phyloP scores from a whole-genome alignment of 2,329 filamentous ascomycete genomes.

The Phoma herbarum region DNA sequence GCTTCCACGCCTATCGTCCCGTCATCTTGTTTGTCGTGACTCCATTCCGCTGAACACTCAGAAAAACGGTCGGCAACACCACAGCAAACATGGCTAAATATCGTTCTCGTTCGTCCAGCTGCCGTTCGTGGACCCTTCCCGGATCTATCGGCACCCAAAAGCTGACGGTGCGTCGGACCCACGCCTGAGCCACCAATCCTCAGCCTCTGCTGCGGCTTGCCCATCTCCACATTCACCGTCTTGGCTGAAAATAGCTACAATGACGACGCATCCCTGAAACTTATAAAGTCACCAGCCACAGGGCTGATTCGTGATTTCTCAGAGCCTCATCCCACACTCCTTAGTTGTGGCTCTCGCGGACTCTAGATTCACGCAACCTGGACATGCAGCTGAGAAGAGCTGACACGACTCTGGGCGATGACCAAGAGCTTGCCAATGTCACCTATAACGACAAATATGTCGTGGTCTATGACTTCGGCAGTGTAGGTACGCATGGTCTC shows the following conservation, averaged over 20 bases:
- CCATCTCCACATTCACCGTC: constrained; percentile 15
- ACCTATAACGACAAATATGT: constrained; percentile 48
- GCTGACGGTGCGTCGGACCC: constrained; percentile 26
- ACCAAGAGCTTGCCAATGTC: constrained; percentile 34
- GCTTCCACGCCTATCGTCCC: neutral
- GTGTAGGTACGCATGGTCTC: constrained; percentile 40
- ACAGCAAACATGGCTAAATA: neutral
- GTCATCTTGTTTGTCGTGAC: neutral
- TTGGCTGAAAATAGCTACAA: constrained; percentile 12
- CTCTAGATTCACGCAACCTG: constrained; percentile 2
- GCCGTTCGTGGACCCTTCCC: constrained; percentile 7
- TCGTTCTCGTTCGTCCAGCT: neutral
- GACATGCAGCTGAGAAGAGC: constrained; percentile 36
- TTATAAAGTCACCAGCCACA: constrained; percentile 25
- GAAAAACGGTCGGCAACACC: neutral
- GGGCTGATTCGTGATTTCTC: constrained; percentile 2
- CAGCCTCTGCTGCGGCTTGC: constrained; percentile 11
- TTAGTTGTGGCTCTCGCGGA: constrained; percentile 6
- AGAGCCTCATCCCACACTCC: constrained; percentile 10
- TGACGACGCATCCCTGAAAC: constrained; percentile 21
- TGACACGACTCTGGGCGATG: constrained; percentile 37
- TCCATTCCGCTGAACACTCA: neutral
- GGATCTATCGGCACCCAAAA: constrained; percentile 30
- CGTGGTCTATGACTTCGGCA: constrained; percentile 42
- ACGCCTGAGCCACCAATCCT: constrained; percentile 29